Conservation (phyloP, 352 stramenopile genomes). For the Phytophthora tubulina region DNA sequence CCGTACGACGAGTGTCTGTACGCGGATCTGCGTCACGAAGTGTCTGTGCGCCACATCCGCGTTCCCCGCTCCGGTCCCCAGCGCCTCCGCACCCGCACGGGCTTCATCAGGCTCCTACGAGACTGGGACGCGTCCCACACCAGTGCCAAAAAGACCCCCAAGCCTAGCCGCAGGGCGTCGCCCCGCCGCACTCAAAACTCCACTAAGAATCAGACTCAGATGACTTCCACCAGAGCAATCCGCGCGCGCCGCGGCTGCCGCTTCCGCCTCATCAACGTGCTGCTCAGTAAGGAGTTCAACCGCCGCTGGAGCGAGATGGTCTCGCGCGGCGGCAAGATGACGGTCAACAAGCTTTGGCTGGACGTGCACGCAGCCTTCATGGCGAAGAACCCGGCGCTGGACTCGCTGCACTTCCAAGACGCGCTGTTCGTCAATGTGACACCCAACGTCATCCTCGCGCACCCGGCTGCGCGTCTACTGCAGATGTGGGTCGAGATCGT, state of each 20-base stretch:
- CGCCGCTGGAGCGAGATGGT: slow-evolving; percentile 62
- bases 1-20: slow-evolving; percentile 58
- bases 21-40: slow-evolving; percentile 48
- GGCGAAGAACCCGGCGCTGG: slow-evolving; percentile 53
- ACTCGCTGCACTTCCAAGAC: slow-evolving; percentile 72
- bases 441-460: slow-evolving; percentile 53
- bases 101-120: slow-evolving; percentile 45
- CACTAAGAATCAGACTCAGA: slow-evolving; percentile 4
- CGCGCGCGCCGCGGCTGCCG: slow-evolving; percentile 64
- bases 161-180: background rate
- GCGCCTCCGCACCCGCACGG: slow-evolving; percentile 30
- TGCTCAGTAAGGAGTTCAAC: slow-evolving; percentile 69
- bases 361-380: slow-evolving; percentile 71
- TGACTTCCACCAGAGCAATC: slow-evolving; percentile 11
- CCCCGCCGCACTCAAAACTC: slow-evolving; percentile 2
- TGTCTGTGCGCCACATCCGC: slow-evolving; percentile 40
- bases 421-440: slow-evolving; percentile 65
- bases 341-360: slow-evolving; percentile 64
- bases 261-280: slow-evolving; percentile 77
- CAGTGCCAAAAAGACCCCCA: background rate
- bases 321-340: slow-evolving; percentile 25
- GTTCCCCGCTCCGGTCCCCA: slow-evolving; percentile 15
- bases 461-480: slow-evolving; percentile 57
- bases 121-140: slow-evolving; percentile 44
- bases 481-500: slow-evolving; percentile 77